These are phyloP conservation scores for Cucurbitaria berberidis DNA, from an alignment of 2,329 filamentous ascomycete genomes.

Conservation along the genomic window DNA sequence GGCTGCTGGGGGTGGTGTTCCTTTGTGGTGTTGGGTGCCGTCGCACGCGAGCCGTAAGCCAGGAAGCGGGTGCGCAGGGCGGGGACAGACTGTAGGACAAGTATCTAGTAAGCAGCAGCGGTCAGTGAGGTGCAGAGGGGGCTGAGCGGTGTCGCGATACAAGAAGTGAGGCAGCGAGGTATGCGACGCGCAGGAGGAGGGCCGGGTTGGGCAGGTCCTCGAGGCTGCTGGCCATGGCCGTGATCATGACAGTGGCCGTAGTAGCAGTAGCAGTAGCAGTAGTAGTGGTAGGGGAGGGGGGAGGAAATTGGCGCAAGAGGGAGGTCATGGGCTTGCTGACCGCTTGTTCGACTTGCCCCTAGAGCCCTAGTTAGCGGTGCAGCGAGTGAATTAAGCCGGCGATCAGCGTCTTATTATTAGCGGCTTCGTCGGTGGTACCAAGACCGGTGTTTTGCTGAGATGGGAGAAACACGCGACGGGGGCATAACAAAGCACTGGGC, in stretches of 20 bases:
- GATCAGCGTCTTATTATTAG: conserved; percentile 10
- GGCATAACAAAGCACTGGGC: not conserved
- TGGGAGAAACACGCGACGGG: conserved; percentile 5
- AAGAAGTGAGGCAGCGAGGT: conserved; percentile 48
- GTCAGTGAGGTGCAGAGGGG: conserved; percentile 28
- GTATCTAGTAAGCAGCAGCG: conserved; percentile 51
- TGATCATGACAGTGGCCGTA: conserved; percentile 5
- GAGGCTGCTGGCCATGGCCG: conserved; percentile 6
- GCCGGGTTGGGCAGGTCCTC: conserved; percentile 20
- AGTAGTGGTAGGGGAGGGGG: no score
- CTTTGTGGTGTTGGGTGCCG: conserved; percentile 13
- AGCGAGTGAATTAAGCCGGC: conserved; percentile 8
- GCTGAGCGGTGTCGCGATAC: conserved; percentile 44
- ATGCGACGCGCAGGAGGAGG: conserved; percentile 44
- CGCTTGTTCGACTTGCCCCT: no score
- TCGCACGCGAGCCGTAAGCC: conserved; percentile 64
- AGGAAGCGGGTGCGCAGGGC: conserved; percentile 63
- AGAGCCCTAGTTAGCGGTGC: not conserved
- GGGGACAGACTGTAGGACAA: conserved; percentile 59
- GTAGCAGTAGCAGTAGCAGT: no score
- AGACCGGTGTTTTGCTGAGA: not conserved
- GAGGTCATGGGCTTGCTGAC: conserved; percentile 15
- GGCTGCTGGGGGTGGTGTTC: conserved; percentile 8
- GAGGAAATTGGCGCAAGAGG: no score
- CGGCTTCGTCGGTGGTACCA: not conserved